Evolutionary conservation across 2,329 filamentous ascomycete genomes (phyloP).

Genomic region (Pyrenochaeta sp.): DNA sequence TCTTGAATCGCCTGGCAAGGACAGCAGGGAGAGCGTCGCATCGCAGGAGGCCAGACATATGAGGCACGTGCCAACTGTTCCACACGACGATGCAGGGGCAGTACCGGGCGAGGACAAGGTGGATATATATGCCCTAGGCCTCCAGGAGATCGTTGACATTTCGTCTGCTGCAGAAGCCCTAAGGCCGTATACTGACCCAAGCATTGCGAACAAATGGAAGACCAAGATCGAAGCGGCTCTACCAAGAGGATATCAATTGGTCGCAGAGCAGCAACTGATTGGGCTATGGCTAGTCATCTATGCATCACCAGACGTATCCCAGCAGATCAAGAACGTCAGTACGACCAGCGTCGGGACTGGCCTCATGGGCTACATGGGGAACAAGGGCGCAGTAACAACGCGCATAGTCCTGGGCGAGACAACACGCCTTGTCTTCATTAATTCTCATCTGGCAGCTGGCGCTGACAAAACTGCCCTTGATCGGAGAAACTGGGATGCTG

Average conservation of each 20-base stretch:
- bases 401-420: slow-evolving; percentile 88
- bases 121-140: slow-evolving; percentile 85
- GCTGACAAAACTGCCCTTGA: slow-evolving; percentile 80
- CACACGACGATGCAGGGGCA: slow-evolving; percentile 54
- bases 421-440: slow-evolving; percentile 87
- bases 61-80: slow-evolving; percentile 55
- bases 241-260: slow-evolving; percentile 76
- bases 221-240: slow-evolving; percentile 75
- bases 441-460: slow-evolving; percentile 90
- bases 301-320: slow-evolving; percentile 77
- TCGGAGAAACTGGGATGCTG: slow-evolving; percentile 87
- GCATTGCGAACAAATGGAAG: slow-evolving; percentile 80
- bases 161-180: slow-evolving; percentile 81
- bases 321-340: slow-evolving; percentile 81
- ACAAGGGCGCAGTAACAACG: slow-evolving; percentile 88
- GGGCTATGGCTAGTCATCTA: slow-evolving; percentile 87
- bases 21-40: slow-evolving; percentile 55
- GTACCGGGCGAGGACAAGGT: slow-evolving; percentile 72
- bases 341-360: slow-evolving; percentile 87
- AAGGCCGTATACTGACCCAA: slow-evolving; percentile 76
- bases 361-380: slow-evolving; percentile 90
- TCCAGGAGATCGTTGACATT: slow-evolving; percentile 93
- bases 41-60: slow-evolving; percentile 58
- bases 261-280: slow-evolving; percentile 85
- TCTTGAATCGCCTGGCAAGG: slow-evolving; percentile 39